Percentiles rank a stretch among this genome's conserved stretches.
These are phyloP conservation scores for Auxenochlorella pyrenoidosa DNA, from an alignment of 139 green algal species.

Conservation along the genomic window DNA sequence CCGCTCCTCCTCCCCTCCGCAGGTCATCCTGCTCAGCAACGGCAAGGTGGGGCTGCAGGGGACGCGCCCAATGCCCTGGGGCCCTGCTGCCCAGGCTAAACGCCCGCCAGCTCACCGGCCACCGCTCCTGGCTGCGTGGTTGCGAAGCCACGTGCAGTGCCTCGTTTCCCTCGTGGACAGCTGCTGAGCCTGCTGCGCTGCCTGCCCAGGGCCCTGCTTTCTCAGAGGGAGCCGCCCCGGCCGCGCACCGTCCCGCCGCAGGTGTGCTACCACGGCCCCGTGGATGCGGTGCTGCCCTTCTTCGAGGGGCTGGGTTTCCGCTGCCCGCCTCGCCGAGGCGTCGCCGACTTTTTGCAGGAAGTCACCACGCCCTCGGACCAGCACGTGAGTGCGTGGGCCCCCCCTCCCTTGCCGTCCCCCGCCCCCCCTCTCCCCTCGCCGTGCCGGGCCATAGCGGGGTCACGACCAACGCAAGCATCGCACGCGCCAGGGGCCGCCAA, in stretches of 20 bases:
- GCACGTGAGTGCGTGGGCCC: constrained; percentile 12
- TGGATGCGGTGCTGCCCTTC: constrained; percentile 59
- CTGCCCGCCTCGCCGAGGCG: constrained; percentile 65
- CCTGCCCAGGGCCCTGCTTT: no score
- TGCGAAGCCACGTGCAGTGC: no score
- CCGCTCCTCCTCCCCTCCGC: neutral
- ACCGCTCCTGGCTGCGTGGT: no score
- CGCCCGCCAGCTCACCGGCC: no score
- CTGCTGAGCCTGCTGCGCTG: no score
- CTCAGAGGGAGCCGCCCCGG: no score
- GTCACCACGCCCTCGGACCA: constrained; percentile 66
- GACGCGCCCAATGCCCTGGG: neutral
- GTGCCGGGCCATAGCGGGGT: no score
- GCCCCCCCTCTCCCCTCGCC: no score
- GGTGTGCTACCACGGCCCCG: constrained; percentile 63
- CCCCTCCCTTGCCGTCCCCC: neutral
- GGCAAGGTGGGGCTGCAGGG: constrained; percentile 40
- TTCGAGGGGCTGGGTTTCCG: constrained; percentile 67
- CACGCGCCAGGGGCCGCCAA: no score
- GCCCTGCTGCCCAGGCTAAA: no score
- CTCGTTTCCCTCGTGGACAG: no score
- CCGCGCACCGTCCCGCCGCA: neutral
- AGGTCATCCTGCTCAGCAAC: constrained; percentile 41
- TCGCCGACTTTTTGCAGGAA: constrained; percentile 80
- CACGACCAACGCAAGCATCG: no score